A percentile compares a stretch with the other conserved stretches of the same genome.
These are phyloP conservation scores for Dryadomyces quercivorus DNA, from an alignment of 2,329 filamentous ascomycete species.

Conservation along the genomic window DNA sequence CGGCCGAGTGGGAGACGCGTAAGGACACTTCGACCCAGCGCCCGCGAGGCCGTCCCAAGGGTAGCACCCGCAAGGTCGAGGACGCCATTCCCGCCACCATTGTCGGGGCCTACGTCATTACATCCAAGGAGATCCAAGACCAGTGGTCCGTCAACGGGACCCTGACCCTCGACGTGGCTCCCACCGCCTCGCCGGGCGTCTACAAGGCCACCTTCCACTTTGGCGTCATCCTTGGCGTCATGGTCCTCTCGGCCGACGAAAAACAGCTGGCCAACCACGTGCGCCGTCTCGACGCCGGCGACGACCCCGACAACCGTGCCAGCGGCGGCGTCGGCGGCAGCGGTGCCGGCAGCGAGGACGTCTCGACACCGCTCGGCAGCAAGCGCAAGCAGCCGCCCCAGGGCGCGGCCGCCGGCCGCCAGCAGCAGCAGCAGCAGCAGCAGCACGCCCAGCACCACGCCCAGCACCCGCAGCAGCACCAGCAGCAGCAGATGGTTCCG, in stretches of 20 bases:
- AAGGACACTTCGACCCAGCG: slow-evolving; percentile 9
- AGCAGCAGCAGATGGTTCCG: background rate
- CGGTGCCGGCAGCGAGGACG: background rate
- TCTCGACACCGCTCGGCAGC: slow-evolving; percentile 1
- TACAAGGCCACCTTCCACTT: slow-evolving; percentile 20
- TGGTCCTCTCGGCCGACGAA: slow-evolving; percentile 16
- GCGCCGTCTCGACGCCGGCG: slow-evolving; percentile 12
- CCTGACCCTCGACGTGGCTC: slow-evolving; percentile 15
- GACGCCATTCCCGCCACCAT: slow-evolving; percentile 10
- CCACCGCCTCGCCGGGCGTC: slow-evolving; percentile 14
- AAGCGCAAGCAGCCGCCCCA: slow-evolving; percentile 15
- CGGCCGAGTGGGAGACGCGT: slow-evolving; percentile 12
- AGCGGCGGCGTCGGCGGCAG: slow-evolving; percentile 11
- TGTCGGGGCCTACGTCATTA: slow-evolving; percentile 17
- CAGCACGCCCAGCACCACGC: slow-evolving; percentile 3
- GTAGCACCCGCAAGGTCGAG: slow-evolving; percentile 12
- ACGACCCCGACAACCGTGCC: slow-evolving; percentile 10
- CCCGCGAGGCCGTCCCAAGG: slow-evolving; percentile 13
- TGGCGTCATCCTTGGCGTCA: slow-evolving; percentile 18
- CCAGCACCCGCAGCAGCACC: slow-evolving; percentile 5
- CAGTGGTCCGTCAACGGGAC: slow-evolving; percentile 16
- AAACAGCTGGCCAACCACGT: slow-evolving; percentile 15
- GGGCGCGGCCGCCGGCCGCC: slow-evolving; percentile 4
- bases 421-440: background rate
- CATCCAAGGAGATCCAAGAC: slow-evolving; percentile 15